Evolutionary conservation across 2,329 filamentous ascomycete species (phyloP), one percentile per base, ranked within the genome.

Genomic region (Sphaerulina populicola): DNA sequence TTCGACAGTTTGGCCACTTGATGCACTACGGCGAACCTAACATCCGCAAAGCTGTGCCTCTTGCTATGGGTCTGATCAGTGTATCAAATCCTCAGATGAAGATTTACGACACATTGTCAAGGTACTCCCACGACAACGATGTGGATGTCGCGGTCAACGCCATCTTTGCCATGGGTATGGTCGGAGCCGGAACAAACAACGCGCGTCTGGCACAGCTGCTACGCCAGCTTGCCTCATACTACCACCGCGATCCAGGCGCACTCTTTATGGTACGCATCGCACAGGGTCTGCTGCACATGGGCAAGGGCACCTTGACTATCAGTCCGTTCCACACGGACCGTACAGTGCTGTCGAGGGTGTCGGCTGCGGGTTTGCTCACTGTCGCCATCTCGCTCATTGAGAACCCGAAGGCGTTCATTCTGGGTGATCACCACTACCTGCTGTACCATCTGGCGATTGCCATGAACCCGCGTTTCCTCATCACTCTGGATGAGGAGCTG

Each of bases 21-120:
- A 98, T 98, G 93, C 93, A 98, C 73, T 98, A 98, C 65, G 93
- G 94, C 57, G 91, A 96, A 69, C 79, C 90, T 66, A 97, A 98
- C 68, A 98, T 98, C 63, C 86, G 93, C 56, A 93, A 93, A 66
- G 91, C 90, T 15, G 93, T 98, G 29, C 93, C 93, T 33, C 77
- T 98, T 49, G 93, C 93, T 23, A 94, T 98, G 88, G 94, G 90
- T 64, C 79, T 98, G 49, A 85, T 98, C 66, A 95, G 88, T 72
- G 88, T 94, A 10, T 96, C 89, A 73, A 98, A 98, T 74, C 93
- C 93, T 9, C 94, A 98, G 69, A 98, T 98, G 91, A 98, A 97
- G 77, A 87, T 98, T 43, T 98, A 98, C 74, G 93, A 98, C 69
- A 98, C 93, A 0, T 77, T 98, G 9, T 98, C 93, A 46, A 80